Base-by-base conservation (phyloP, 305 asterid genomes). In the Ilex paraguariensis region DNA sequence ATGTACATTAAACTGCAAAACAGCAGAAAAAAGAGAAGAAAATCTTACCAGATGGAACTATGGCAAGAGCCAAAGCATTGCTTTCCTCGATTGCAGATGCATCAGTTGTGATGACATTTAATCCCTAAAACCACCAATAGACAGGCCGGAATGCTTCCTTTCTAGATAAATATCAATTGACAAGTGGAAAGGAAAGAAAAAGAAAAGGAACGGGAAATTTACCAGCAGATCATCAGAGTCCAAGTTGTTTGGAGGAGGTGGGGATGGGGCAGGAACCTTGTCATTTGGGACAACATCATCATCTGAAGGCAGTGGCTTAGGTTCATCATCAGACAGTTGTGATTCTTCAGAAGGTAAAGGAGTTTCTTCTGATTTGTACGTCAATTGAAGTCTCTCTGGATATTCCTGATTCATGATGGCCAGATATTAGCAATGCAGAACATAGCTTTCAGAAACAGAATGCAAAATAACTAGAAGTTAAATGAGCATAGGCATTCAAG, bases 361-460 rank as follows among this genome's bases (percentile, higher is more conserved):
- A 61, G 32, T 84, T 60, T 87, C 99, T 69, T 90, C 97, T 63
- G 84, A 91, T 76, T 86, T 90, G 76, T 86, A 94, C 9, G 97
- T 90, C 78, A 88, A 79, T 92, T 85, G 82, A 76, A 94, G 88
- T 84, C 95, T 83, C 75, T 94, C 97, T 4, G 97, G 99, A 64
- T 84, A 85, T 65, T 94, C 97, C 99, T 94, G 81, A 36, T 36
- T 36, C 42, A 36, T 36, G 42, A 36, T 36, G 42, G 42, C 42
- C 42, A 3, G 1, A 36, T 36, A 36, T 36, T 36, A 36, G 42
- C 42, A 36, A 5, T 4, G 42, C 6, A 36, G 42, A 4, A 36
- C 0, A 36, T 36, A 21, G 28, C 42, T 36, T 36, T 8, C 9
- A 36, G 9, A 36, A 36, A 36, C 42, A 36, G 42, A 36, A 36